Evolutionary conservation across 1,284 basidiomycete species (phyloP).

Genomic region (Volvariella volvacea): DNA sequence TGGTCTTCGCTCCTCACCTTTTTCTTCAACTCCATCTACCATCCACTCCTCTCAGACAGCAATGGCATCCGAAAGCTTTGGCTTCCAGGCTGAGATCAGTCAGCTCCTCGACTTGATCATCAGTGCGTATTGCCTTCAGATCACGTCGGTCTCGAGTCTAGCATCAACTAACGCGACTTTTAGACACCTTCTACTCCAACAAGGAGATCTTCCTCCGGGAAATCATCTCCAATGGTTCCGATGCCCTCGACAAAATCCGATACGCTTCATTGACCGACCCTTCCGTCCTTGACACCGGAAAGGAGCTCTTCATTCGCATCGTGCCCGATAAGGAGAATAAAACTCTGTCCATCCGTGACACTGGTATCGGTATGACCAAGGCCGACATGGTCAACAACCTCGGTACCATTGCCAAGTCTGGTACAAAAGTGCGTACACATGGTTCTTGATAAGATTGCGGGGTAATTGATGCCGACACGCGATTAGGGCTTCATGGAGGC

Average conservation of each 20-base stretch:
- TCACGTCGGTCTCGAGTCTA: background rate
- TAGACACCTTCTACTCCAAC: constrained; percentile 97
- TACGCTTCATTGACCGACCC: constrained; percentile 92
- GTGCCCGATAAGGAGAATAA: constrained; percentile 96
- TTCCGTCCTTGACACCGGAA: constrained; percentile 78
- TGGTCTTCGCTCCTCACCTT: constrained; percentile 14
- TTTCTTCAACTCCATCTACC: constrained; percentile 16
- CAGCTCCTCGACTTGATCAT: constrained; percentile 90
- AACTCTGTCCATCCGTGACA: constrained; percentile 87
- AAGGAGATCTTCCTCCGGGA: constrained; percentile 99
- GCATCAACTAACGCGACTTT: constrained; percentile 11
- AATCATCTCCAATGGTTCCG: constrained; percentile 87
- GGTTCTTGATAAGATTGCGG: constrained; percentile 6
- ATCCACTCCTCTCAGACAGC: constrained; percentile 18
- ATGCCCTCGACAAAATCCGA: constrained; percentile 97
- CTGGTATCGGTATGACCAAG: constrained; percentile 99
- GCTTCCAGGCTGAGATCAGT: constrained; percentile 96
- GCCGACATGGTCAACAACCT: constrained; percentile 98
- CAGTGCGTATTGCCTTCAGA: constrained; percentile 47
- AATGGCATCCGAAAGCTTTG: constrained; percentile 81
- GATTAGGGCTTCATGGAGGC: constrained; percentile 94
- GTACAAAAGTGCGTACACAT: constrained; percentile 62
- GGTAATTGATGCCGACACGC: constrained; percentile 5
- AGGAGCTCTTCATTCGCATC: constrained; percentile 91
- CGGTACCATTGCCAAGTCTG: constrained; percentile 99